Conservation (phyloP, 345 rosid species). For the Populus pruinosa region DNA sequence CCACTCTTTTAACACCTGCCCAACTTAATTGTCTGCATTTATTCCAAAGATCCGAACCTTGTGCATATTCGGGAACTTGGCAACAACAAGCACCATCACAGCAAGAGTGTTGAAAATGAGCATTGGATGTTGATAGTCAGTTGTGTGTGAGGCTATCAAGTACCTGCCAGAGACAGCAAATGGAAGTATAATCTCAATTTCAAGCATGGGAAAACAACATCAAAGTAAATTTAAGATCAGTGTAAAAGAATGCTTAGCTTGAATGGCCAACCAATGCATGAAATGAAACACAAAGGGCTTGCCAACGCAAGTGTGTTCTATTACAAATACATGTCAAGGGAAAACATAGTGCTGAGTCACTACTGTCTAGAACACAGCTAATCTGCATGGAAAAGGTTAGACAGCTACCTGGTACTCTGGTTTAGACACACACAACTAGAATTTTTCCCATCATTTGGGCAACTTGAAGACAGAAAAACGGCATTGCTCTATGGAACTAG, state of each 20-base stretch:
- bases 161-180: slow-evolving; percentile 44
- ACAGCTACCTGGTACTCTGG: not conserved
- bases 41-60: slow-evolving; percentile 98
- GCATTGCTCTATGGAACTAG: not conserved
- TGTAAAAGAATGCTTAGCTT: not conserved
- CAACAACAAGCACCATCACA: slow-evolving; percentile 76
- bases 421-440: no score
- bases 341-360: not conserved
- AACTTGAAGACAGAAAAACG: not conserved
- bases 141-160: slow-evolving; percentile 96
- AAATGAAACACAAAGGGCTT: not conserved
- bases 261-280: not conserved
- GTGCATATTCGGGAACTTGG: slow-evolving; percentile 99
- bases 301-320: not conserved
- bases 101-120: slow-evolving; percentile 86
- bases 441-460: not conserved
- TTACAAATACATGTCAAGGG: not conserved
- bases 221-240: not conserved
- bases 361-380: not conserved
- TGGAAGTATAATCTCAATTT: not conserved
- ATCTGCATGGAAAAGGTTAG: not conserved
- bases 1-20: not conserved
- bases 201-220: not conserved
- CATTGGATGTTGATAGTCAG: slow-evolving; percentile 92
- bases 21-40: slow-evolving; percentile 61